phyloP scores from a whole-genome alignment of 1,284 basidiomycete species.

The Volvariella volvacea region DNA sequence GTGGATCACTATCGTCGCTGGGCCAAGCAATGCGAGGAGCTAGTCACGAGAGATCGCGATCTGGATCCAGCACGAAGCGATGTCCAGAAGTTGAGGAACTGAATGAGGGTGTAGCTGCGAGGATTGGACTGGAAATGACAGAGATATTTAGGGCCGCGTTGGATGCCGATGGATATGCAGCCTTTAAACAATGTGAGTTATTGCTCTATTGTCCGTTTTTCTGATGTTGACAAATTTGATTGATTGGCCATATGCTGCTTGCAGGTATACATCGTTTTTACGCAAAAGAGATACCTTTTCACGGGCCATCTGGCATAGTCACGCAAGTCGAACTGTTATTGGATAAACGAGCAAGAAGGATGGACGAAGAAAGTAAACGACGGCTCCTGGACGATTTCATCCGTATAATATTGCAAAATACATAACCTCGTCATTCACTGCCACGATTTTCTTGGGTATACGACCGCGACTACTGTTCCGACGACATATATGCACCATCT shows the following conservation, averaged over 20 bases:
- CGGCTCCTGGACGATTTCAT: slow-evolving; percentile 55
- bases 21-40: no score
- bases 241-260: slow-evolving; percentile 3
- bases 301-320: slow-evolving; percentile 63
- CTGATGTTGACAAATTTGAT: slow-evolving; percentile 6
- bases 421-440: slow-evolving; percentile 26
- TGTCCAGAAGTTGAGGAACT: slow-evolving; percentile 20
- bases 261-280: slow-evolving; percentile 65
- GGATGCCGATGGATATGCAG: slow-evolving; percentile 52
- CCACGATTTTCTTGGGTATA: no score
- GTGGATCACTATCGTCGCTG: slow-evolving; percentile 11
- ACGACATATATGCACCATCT: no score
- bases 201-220: slow-evolving; percentile 6
- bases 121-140: slow-evolving; percentile 50
- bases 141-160: slow-evolving; percentile 55
- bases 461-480: no score
- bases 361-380: slow-evolving; percentile 33
- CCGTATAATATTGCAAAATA: slow-evolving; percentile 54
- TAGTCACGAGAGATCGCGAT: neutral
- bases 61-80: neutral
- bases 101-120: slow-evolving; percentile 22
- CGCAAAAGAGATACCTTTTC: slow-evolving; percentile 64
- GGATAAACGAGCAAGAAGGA: slow-evolving; percentile 37
- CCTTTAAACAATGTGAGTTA: slow-evolving; percentile 64
- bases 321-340: slow-evolving; percentile 55